Conservation (phyloP, 306 rosid species). For the Castanea sativa region DNA sequence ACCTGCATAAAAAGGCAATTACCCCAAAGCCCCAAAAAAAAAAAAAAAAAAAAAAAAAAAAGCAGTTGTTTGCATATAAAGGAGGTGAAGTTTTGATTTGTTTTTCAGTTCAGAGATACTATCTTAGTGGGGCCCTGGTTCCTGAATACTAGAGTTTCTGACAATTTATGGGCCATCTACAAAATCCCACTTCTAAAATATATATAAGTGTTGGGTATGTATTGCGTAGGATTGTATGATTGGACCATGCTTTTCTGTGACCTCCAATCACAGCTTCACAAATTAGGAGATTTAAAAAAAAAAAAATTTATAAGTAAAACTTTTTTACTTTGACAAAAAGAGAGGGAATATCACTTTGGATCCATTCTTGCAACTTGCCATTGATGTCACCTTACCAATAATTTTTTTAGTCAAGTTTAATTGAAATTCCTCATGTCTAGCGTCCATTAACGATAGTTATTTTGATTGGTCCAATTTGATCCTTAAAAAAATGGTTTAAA, state of each 20-base stretch:
- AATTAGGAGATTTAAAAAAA: too few species aligned
- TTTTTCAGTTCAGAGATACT: background rate
- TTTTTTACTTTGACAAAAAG: background rate
- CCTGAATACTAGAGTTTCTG: conserved; percentile 20
- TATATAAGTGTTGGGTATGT: background rate
- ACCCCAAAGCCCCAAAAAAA: too few species aligned
- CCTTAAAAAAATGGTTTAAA: too few species aligned
- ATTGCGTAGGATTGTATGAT: background rate
- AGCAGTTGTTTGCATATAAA: too few species aligned
- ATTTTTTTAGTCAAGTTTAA: background rate
- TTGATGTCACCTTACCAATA: background rate
- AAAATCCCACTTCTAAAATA: conserved; percentile 27
- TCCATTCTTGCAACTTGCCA: background rate
- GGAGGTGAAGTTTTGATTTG: background rate
- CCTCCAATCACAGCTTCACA: background rate
- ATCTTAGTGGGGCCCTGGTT: conserved; percentile 6
- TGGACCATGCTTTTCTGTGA: background rate
- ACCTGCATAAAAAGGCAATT: background rate
- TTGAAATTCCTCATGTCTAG: background rate
- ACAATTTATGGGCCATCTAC: conserved; percentile 24
- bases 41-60: too few species aligned
- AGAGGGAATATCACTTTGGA: background rate
- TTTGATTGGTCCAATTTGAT: too few species aligned
- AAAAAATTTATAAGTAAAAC: background rate
- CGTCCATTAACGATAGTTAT: background rate